Conservation (phyloP, 2,329 filamentous ascomycete genomes). For the Fusarium floridanum region DNA sequence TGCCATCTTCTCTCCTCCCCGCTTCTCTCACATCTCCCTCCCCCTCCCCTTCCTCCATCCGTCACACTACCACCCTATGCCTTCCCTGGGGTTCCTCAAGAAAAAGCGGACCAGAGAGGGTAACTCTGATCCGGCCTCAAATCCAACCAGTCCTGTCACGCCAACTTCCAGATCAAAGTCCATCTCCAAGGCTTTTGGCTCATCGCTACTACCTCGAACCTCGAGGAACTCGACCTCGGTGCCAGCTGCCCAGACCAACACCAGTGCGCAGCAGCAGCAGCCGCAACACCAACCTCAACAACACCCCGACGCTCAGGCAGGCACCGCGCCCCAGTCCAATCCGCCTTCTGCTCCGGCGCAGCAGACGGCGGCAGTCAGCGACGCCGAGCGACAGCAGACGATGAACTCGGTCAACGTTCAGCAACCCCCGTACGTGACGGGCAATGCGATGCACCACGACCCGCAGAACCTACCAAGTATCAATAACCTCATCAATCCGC, state of each 20-base stretch:
- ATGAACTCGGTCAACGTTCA: slow-evolving; percentile 48
- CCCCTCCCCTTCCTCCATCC: slow-evolving; percentile 28
- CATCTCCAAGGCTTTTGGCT: slow-evolving; percentile 62
- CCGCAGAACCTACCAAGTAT: slow-evolving; percentile 83
- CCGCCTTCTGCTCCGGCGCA: slow-evolving; percentile 33
- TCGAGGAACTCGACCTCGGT: slow-evolving; percentile 48
- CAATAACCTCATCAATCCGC: slow-evolving; percentile 82
- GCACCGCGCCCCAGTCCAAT: slow-evolving; percentile 34
- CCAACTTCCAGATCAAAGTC: slow-evolving; percentile 63
- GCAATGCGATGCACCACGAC: slow-evolving; percentile 54
- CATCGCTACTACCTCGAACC: slow-evolving; percentile 50
- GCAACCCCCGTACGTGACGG: slow-evolving; percentile 44
- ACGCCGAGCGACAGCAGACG: slow-evolving; percentile 42
- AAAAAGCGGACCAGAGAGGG: slow-evolving; percentile 98
- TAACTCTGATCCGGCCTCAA: slow-evolving; percentile 76
- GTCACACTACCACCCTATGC: slow-evolving; percentile 71
- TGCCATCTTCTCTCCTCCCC: slow-evolving; percentile 34
- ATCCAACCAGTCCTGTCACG: slow-evolving; percentile 74
- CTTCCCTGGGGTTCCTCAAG: slow-evolving; percentile 95
- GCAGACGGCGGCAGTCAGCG: slow-evolving; percentile 34
- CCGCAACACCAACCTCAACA: slow-evolving; percentile 36
- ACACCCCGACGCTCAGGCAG: slow-evolving; percentile 42
- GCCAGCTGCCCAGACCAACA: slow-evolving; percentile 15
- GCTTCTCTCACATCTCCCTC: slow-evolving; percentile 28
- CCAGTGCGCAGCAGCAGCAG: slow-evolving; percentile 34